Evolutionary conservation across 129 eudicot genomes (phyloP).

Genomic region (Artemisia annua): DNA sequence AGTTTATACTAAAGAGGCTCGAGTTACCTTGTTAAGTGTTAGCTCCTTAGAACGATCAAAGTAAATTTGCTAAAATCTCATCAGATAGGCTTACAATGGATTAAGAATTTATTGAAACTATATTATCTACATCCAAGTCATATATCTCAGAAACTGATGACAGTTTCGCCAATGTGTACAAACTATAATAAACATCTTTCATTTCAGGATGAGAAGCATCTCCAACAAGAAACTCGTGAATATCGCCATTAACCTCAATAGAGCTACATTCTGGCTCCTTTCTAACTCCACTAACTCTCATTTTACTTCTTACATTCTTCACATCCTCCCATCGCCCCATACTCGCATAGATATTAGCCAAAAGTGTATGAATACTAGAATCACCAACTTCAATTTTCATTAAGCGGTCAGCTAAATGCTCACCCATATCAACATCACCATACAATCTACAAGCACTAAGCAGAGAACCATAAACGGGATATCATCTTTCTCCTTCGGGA

Average conservation of each 20-base stretch:
- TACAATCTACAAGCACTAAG: slow-evolving; percentile 71
- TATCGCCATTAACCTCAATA: slow-evolving; percentile 46
- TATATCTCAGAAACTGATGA: slow-evolving; percentile 17
- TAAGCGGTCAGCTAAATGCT: slow-evolving; percentile 49
- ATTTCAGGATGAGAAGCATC: slow-evolving; percentile 33
- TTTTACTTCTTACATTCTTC: slow-evolving; percentile 47
- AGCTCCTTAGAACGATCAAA: too few species aligned
- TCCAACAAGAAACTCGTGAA: slow-evolving; percentile 43
- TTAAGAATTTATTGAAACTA: too few species aligned
- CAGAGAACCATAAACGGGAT: slow-evolving; percentile 65
- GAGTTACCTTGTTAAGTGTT: too few species aligned
- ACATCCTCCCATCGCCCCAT: slow-evolving; percentile 69
- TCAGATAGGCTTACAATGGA: too few species aligned
- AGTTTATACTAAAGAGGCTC: too few species aligned
- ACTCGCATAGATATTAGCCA: slow-evolving; percentile 62
- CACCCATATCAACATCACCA: slow-evolving; percentile 66
- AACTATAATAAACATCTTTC: slow-evolving; percentile 28
- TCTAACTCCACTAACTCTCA: slow-evolving; percentile 41
- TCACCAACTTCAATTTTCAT: slow-evolving; percentile 49
- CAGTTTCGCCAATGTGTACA: slow-evolving; percentile 22
- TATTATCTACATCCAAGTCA: slow-evolving; percentile 28
- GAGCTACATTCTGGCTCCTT: slow-evolving; percentile 75
- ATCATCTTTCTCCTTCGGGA: slow-evolving; percentile 38
- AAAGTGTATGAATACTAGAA: slow-evolving; percentile 54
- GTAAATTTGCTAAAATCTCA: too few species aligned